Evolutionary conservation across 768 basidiomycete genomes (phyloP).

Genomic region (Suillus brevipes): DNA sequence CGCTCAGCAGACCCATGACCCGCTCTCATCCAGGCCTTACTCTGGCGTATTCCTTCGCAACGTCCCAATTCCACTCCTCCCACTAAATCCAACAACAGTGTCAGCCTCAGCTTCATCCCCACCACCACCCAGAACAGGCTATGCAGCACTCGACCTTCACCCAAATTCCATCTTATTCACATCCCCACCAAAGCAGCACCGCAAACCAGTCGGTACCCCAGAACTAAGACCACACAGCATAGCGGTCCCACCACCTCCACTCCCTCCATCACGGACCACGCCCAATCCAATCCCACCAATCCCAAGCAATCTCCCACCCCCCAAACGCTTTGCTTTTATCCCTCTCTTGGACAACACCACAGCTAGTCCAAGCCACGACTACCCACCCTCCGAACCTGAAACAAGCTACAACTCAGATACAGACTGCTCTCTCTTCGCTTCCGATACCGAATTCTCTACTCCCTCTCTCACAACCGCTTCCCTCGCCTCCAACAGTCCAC

Average conservation of each 20-base stretch:
- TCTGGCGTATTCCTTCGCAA: slow-evolving; percentile 45
- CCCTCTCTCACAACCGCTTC: slow-evolving; percentile 17
- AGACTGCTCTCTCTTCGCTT: slow-evolving; percentile 11
- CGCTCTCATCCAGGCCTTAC: slow-evolving; percentile 39
- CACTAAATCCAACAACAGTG: slow-evolving; percentile 40
- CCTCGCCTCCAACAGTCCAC: slow-evolving; percentile 14
- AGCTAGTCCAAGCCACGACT: neutral
- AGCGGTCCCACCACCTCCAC: slow-evolving; percentile 15
- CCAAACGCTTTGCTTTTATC: slow-evolving; percentile 14
- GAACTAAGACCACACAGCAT: slow-evolving; percentile 14
- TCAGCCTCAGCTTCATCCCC: neutral
- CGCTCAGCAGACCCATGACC: slow-evolving; percentile 52
- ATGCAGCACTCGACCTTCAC: neutral
- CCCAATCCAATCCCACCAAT: neutral
- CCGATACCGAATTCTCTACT: slow-evolving; percentile 14
- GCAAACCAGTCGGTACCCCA: neutral
- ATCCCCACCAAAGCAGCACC: neutral
- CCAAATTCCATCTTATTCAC: slow-evolving; percentile 3
- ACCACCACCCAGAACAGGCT: neutral
- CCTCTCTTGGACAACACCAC: slow-evolving; percentile 14
- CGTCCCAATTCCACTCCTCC: slow-evolving; percentile 66
- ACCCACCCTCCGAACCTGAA: neutral
- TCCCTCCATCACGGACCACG: neutral
- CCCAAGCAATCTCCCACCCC: slow-evolving; percentile 11
- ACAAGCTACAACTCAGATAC: slow-evolving; percentile 6